Percentiles rank a stretch among this genome's conserved stretches.
Evolutionary conservation across 2,329 filamentous ascomycete genomes (phyloP).

Genomic region (Fusarium nelsonii): DNA sequence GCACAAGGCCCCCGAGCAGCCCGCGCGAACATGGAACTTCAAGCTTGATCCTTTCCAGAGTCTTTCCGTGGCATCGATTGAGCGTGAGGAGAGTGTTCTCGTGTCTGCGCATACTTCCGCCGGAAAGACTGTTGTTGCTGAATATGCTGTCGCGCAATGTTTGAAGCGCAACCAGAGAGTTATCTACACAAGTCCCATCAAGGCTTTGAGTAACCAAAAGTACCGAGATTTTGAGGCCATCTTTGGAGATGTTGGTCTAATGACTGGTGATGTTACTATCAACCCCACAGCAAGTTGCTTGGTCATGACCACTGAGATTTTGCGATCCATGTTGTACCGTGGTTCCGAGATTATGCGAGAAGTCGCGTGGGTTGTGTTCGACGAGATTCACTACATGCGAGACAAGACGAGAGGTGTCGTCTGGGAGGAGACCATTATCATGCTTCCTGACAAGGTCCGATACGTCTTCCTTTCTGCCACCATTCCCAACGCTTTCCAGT

Average conservation of each 20-base stretch:
- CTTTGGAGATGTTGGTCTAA: constrained; percentile 96
- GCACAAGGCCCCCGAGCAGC: constrained; percentile 89
- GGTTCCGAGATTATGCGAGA: constrained; percentile 99
- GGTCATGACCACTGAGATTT: constrained; percentile 99
- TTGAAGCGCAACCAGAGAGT: constrained; percentile 97
- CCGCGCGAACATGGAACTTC: constrained; percentile 87
- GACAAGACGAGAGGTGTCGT: constrained; percentile 95
- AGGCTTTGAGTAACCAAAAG: constrained; percentile 98
- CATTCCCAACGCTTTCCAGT: constrained; percentile 98
- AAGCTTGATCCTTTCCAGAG: constrained; percentile 98
- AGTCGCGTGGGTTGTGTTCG: constrained; percentile 97
- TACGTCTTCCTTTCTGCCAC: constrained; percentile 99
- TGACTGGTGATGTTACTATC: constrained; percentile 99
- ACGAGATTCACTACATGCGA: constrained; percentile 98
- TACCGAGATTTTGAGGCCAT: constrained; percentile 96
- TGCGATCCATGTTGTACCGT: constrained; percentile 97
- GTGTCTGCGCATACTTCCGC: constrained; percentile 98
- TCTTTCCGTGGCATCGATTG: constrained; percentile 92
- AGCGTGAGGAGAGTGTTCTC: constrained; percentile 94
- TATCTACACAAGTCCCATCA: constrained; percentile 99
- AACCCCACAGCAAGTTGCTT: constrained; percentile 98
- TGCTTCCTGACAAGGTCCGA: constrained; percentile 97
- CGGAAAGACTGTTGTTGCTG: constrained; percentile 97
- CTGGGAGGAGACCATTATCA: constrained; percentile 99
- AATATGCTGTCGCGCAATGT: constrained; percentile 98